Evolutionary conservation across 768 basidiomycete genomes (phyloP).

Genomic region (Xanthoconium purpureum): DNA sequence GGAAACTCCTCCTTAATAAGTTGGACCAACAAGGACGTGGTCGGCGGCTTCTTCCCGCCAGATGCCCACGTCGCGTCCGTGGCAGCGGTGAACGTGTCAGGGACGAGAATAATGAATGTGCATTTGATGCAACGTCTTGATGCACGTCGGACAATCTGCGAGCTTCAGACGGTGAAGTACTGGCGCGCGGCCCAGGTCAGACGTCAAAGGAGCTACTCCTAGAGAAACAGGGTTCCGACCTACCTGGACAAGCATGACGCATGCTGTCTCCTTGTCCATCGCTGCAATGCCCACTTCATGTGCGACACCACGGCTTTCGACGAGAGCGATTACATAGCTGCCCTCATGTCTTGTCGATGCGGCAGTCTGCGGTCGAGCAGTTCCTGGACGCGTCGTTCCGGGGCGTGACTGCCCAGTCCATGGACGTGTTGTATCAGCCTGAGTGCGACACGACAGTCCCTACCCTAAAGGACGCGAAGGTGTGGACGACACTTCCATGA

Average conservation of each 20-base stretch:
- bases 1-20: slow-evolving; percentile 76
- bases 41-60: slow-evolving; percentile 41
- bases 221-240: not conserved
- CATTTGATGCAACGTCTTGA: slow-evolving; percentile 86
- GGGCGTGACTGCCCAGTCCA: slow-evolving; percentile 60
- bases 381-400: slow-evolving; percentile 32
- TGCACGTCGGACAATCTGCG: slow-evolving; percentile 83
- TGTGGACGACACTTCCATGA: slow-evolving; percentile 11
- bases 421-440: slow-evolving; percentile 39
- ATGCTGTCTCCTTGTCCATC: slow-evolving; percentile 75
- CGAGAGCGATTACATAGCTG: slow-evolving; percentile 61
- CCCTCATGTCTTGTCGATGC: slow-evolving; percentile 57
- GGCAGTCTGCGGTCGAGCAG: slow-evolving; percentile 62
- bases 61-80: slow-evolving; percentile 48
- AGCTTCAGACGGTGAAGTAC: slow-evolving; percentile 42
- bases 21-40: slow-evolving; percentile 65
- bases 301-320: slow-evolving; percentile 76
- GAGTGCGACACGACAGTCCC: slow-evolving; percentile 14
- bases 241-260: slow-evolving; percentile 77
- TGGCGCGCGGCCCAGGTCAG: not conserved
- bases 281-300: slow-evolving; percentile 87
- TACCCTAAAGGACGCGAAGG: slow-evolving; percentile 12
- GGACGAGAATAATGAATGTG: slow-evolving; percentile 71
- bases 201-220: not conserved
- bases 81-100: slow-evolving; percentile 72